Percentiles rank a stretch among this genome's conserved stretches.
Evolutionary conservation across 2,329 filamentous ascomycete species (phyloP).

Genomic region (Macroventuria anomochaeta): DNA sequence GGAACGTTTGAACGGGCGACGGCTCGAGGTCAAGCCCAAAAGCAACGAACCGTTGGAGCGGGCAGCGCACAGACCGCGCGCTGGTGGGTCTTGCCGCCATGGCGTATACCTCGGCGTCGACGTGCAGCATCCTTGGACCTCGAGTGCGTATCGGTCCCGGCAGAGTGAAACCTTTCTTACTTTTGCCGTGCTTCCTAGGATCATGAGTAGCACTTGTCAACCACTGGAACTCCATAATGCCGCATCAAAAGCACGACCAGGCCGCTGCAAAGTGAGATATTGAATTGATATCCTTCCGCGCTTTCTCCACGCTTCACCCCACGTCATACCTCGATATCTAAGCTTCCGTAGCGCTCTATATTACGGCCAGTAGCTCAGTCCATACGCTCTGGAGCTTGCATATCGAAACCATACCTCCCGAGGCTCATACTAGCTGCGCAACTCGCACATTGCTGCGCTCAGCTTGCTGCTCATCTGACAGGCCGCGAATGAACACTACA

Average conservation of each 20-base stretch:
- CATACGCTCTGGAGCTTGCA: background rate
- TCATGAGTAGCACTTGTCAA: constrained; percentile 8
- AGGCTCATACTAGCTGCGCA: background rate
- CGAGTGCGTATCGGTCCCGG: constrained; percentile 6
- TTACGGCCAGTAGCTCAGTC: background rate
- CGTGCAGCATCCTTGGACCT: constrained; percentile 6
- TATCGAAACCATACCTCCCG: background rate
- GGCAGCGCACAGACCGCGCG: constrained; percentile 1
- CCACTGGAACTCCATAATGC: constrained; percentile 7
- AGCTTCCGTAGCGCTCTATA: constrained; percentile 3
- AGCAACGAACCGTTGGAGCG: constrained; percentile 9
- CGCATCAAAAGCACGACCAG: constrained; percentile 13
- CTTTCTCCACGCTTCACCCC: constrained; percentile 19
- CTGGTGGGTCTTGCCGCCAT: constrained; percentile 14
- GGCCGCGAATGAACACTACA: constrained; percentile 2
- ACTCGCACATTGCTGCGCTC: background rate
- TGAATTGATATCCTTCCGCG: constrained; percentile 9
- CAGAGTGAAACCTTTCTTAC: constrained; percentile 13
- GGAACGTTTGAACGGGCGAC: background rate
- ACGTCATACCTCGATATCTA: constrained; percentile 11
- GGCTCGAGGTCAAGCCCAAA: constrained; percentile 12
- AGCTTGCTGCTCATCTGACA: constrained; percentile 1
- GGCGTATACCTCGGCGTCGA: constrained; percentile 14
- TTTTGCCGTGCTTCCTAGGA: constrained; percentile 10
- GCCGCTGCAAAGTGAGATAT: constrained; percentile 4